Conservation (phyloP, 2,329 filamentous ascomycete genomes). For the Cladosporium sp. region DNA sequence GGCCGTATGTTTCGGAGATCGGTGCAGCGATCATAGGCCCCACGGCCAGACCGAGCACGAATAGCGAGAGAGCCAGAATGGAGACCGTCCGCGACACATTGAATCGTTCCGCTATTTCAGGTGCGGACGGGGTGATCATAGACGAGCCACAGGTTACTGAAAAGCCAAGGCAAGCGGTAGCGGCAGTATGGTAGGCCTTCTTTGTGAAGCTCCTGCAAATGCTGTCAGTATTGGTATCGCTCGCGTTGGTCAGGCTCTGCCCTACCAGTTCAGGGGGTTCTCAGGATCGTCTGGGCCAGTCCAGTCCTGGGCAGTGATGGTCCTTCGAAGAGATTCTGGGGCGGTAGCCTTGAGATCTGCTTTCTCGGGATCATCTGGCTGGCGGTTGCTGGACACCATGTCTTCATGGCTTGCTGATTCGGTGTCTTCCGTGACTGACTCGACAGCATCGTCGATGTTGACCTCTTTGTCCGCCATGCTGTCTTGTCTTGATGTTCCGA, state of each 20-base stretch:
- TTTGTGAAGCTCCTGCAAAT: slow-evolving; percentile 16
- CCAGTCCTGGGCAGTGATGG: slow-evolving; percentile 20
- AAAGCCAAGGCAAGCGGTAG: slow-evolving; percentile 40
- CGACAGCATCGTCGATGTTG: neutral
- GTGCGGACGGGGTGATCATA: slow-evolving; percentile 27
- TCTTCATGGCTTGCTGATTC: neutral
- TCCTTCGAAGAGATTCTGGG: neutral
- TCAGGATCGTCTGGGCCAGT: slow-evolving; percentile 23
- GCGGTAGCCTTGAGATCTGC: neutral
- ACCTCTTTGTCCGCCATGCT: slow-evolving; percentile 6
- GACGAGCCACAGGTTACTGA: slow-evolving; percentile 35
- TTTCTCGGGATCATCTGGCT: slow-evolving; percentile 12
- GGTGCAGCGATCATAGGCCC: slow-evolving; percentile 73
- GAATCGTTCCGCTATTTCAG: slow-evolving; percentile 45
- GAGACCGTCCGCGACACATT: slow-evolving; percentile 55
- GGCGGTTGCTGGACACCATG: neutral
- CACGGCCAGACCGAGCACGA: slow-evolving; percentile 64
- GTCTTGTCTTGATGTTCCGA: neutral
- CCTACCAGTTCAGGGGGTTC: slow-evolving; percentile 36
- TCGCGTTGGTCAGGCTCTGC: no score
- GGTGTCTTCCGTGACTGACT: neutral
- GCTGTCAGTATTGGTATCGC: no score
- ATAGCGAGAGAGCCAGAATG: slow-evolving; percentile 61
- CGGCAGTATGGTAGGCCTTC: slow-evolving; percentile 35
- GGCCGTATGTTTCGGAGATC: slow-evolving; percentile 69